Evolutionary conservation across 1,284 basidiomycete genomes (phyloP).

Genomic region (Hymenochaete sp.): DNA sequence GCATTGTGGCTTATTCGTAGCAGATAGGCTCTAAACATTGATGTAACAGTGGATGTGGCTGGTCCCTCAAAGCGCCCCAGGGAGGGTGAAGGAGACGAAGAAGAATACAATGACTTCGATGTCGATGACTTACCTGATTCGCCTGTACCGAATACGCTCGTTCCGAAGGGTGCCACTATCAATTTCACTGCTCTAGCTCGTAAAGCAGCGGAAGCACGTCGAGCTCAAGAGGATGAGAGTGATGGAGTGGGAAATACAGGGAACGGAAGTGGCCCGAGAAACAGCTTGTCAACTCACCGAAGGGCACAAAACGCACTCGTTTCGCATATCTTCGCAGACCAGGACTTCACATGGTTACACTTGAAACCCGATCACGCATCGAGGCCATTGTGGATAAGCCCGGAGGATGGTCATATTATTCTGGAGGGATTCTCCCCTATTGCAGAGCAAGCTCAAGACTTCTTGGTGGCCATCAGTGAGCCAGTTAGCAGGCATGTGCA

Average conservation of each 20-base stretch:
- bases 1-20: neutral
- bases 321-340: conserved; percentile 70
- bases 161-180: conserved; percentile 66
- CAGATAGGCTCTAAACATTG: neutral
- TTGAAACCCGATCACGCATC: conserved; percentile 86
- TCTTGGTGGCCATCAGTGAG: conserved; percentile 96
- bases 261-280: too few species aligned
- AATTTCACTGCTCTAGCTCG: conserved; percentile 74
- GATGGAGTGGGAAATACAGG: conserved; percentile 23
- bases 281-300: conserved; percentile 49
- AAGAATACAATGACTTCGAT: conserved; percentile 12
- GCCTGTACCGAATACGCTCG: conserved; percentile 26
- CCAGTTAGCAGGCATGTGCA: conserved; percentile 83
- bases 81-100: conserved; percentile 2
- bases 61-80: conserved; percentile 11
- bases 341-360: conserved; percentile 79
- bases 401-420: conserved; percentile 90
- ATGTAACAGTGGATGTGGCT: conserved; percentile 1
- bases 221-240: conserved; percentile 27
- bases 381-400: conserved; percentile 91
- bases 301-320: conserved; percentile 63
- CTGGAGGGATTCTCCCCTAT: conserved; percentile 95
- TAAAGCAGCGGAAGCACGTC: conserved; percentile 56
- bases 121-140: conserved; percentile 2
- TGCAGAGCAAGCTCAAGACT: conserved; percentile 97